Conservation (phyloP, 352 stramenopile species). For the Pythium oligandrum region DNA sequence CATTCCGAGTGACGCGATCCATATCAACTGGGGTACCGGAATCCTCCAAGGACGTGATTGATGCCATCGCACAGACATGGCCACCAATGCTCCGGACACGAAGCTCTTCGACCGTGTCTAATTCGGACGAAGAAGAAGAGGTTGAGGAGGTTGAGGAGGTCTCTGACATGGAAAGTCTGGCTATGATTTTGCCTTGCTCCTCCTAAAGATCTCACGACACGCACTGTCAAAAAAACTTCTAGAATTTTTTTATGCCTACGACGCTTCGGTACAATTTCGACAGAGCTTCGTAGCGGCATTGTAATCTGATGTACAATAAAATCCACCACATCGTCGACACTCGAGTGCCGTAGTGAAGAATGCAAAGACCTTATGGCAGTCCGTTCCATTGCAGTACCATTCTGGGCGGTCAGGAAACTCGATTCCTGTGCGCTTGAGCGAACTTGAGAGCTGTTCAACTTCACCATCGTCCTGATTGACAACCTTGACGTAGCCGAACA, state of each 20-base stretch:
- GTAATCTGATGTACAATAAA: too few species aligned
- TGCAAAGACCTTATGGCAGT: slow-evolving; percentile 60
- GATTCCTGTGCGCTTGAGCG: slow-evolving; percentile 1
- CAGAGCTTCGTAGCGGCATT: too few species aligned
- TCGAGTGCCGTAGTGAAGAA: slow-evolving; percentile 55
- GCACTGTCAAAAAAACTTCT: background rate
- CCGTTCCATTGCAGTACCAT: slow-evolving; percentile 68
- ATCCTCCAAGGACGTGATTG: background rate
- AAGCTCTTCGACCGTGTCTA: slow-evolving; percentile 14
- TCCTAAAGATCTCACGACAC: too few species aligned
- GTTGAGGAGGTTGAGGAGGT: slow-evolving; percentile 20
- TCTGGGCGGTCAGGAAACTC: slow-evolving; percentile 51
- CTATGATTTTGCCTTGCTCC: background rate
- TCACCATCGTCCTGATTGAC: too few species aligned
- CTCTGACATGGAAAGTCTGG: slow-evolving; percentile 8
- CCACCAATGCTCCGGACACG: slow-evolving; percentile 3
- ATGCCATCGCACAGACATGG: slow-evolving; percentile 7
- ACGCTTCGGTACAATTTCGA: too few species aligned
- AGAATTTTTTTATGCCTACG: background rate
- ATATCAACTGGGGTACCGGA: slow-evolving; percentile 8
- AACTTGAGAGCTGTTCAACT: too few species aligned
- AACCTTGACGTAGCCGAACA: slow-evolving; percentile 2
- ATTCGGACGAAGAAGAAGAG: slow-evolving; percentile 7
- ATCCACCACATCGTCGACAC: slow-evolving; percentile 38
- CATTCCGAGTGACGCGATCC: slow-evolving; percentile 46